These are phyloP conservation scores for Lepidium sativum DNA, from an alignment of 345 rosid genomes.

Conservation along the genomic window DNA sequence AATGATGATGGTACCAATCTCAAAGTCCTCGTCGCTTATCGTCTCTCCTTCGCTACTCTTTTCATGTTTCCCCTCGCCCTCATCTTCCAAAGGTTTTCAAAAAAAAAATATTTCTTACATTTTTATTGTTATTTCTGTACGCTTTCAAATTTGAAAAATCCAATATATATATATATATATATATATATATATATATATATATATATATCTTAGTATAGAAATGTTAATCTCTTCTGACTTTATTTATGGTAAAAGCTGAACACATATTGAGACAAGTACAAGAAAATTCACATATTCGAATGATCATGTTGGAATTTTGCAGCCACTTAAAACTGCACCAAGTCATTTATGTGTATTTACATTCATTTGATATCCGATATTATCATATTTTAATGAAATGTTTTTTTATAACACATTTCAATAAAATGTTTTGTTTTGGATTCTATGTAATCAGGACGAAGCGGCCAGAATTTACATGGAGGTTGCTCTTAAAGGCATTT, in stretches of 20 bases:
- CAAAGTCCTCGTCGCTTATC: slow-evolving; percentile 31
- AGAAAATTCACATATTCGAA: neutral
- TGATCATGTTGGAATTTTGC: neutral
- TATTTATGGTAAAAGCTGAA: neutral
- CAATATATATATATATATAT: too few relatives aligned
- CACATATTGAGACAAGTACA: neutral
- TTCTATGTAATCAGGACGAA: slow-evolving; percentile 22
- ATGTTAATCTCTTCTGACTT: neutral
- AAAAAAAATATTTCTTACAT: neutral
- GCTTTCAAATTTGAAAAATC: too few relatives aligned
- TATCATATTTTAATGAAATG: neutral
- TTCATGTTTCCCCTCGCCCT: slow-evolving; percentile 32
- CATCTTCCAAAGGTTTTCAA: slow-evolving; percentile 33
- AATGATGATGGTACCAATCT: slow-evolving; percentile 26
- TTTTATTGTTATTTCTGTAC: too few relatives aligned
- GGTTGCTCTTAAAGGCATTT: slow-evolving; percentile 33
- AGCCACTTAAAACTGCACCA: neutral
- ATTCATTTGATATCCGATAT: neutral
- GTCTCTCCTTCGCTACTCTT: slow-evolving; percentile 31
- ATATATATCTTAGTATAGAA: neutral
- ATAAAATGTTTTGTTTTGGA: too few relatives aligned
- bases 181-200: too few relatives aligned
- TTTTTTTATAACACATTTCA: too few relatives aligned
- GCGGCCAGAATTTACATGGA: slow-evolving; percentile 44
- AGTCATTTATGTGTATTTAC: neutral